These are phyloP conservation scores for Globisporangium parvum DNA, from an alignment of 352 stramenopile species.

Conservation along the genomic window DNA sequence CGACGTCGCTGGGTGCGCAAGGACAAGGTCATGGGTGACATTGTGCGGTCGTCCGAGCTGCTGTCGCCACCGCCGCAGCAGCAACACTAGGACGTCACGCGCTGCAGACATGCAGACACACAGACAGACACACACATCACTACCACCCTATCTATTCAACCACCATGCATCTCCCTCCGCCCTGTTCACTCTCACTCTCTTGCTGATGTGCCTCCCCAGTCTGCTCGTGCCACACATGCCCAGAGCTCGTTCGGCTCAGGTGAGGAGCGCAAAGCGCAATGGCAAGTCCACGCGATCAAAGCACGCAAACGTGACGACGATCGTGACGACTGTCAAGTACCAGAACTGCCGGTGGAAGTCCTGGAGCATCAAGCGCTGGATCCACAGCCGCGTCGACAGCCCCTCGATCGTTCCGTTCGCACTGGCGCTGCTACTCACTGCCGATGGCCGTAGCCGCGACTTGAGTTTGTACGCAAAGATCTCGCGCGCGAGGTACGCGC, in stretches of 20 bases:
- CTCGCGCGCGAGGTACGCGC: conserved; percentile 69
- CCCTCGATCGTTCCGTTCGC: conserved; percentile 39
- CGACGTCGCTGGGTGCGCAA: conserved; percentile 76
- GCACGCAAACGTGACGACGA: conserved; percentile 82
- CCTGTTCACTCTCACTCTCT: not conserved
- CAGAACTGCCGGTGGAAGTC: conserved; percentile 85
- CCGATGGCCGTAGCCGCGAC: conserved; percentile 28
- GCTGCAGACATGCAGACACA: not conserved
- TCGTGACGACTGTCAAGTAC: conserved; percentile 80
- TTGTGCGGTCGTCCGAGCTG: conserved; percentile 6
- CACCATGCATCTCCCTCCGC: not conserved
- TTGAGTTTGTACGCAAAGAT: conserved; percentile 85
- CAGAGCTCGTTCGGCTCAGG: conserved; percentile 10
- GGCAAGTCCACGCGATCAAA: conserved; percentile 72
- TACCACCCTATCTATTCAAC: not conserved
- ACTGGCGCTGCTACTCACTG: not conserved
- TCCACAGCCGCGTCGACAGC: conserved; percentile 67
- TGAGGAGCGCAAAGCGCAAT: conserved; percentile 67
- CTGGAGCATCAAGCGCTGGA: conserved; percentile 82
- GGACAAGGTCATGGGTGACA: conserved; percentile 47
- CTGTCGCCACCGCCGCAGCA: not conserved
- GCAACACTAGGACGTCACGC: not conserved
- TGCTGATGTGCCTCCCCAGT: no score
- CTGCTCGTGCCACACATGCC: no score
- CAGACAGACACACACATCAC: not conserved